Conservation (phyloP, 345 rosid genomes). For the Atalantia buxifolia region DNA sequence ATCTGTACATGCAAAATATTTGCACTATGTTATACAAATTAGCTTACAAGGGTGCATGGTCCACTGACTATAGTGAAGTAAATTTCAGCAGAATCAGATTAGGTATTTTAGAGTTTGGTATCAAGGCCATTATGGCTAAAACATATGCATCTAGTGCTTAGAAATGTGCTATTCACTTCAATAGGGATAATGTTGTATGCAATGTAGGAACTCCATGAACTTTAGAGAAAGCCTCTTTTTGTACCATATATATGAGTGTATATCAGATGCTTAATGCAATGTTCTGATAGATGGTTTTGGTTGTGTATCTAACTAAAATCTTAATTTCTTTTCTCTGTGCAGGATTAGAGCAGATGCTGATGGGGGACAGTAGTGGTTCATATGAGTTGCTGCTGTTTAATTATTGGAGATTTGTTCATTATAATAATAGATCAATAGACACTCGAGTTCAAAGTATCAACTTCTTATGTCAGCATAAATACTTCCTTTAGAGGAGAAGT, state of each 20-base stretch:
- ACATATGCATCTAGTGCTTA: neutral
- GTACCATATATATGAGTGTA: neutral
- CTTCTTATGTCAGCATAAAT: neutral
- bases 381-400: neutral
- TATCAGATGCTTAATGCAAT: neutral
- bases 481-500: neutral
- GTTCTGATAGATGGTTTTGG: neutral
- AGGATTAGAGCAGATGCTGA: conserved; percentile 2
- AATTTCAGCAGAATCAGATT: neutral
- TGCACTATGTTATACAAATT: neutral
- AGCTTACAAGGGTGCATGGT: neutral
- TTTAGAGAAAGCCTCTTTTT: neutral
- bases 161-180: neutral
- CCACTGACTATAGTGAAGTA: neutral
- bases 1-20: neutral
- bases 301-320: neutral
- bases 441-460: neutral
- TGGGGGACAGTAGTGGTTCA: neutral
- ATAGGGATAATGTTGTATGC: neutral
- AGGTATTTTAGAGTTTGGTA: neutral
- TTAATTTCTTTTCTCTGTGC: neutral
- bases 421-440: conserved; percentile 13
- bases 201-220: neutral
- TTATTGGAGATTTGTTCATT: neutral
- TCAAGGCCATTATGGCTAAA: neutral